Evolutionary conservation across 306 rosid species (phyloP), one percentile per base, ranked within the genome.

Genomic region (Cicer chorassanicum): DNA sequence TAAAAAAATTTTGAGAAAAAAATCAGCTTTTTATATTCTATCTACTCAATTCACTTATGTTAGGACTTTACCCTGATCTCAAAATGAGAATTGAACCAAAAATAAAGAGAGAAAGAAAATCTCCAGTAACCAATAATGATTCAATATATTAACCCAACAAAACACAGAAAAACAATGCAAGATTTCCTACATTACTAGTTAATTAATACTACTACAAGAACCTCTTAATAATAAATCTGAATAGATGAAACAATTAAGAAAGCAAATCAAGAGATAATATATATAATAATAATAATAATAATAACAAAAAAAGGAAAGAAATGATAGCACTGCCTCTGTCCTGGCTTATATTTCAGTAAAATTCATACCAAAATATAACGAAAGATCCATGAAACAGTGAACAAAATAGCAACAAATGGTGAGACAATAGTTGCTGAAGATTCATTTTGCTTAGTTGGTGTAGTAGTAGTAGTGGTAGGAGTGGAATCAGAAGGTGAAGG

Each of bases 291-390:
- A n/a, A 61, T 18, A 39, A 61, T 13, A 5, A 44, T 21, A 55
- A 50, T 42, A 59, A 53, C 34, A 38, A 45, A 34, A 50, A 67
- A 18, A 9, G 5, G 5, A 72, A 38, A 56, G 61, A 75, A 80
- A 11, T 50, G 44, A 73, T 14, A 85, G 96, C 98, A 87, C 96
- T 88, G 98, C 89, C 98, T 91, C 94, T 87, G 74, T 41, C 95
- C 98, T 81, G 90, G 82, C 93, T 61, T 61, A 5, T 29, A 16
- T 39, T 10, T 36, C 4, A 13, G 3, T 57, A 13, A 65, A 68
- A 51, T 42, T 77, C 64, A 84, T 3, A 43, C 70, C 56, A 75
- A 49, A 75, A 74, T 60, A 71, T 14, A 64, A 12, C 39, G 54
- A 9, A 79, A 74, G 73, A 82, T 56, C 83, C 68, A 86, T 29